phyloP scores from a whole-genome alignment of 495 filamentous ascomycete species.

The Jackrogersella multiformis region DNA sequence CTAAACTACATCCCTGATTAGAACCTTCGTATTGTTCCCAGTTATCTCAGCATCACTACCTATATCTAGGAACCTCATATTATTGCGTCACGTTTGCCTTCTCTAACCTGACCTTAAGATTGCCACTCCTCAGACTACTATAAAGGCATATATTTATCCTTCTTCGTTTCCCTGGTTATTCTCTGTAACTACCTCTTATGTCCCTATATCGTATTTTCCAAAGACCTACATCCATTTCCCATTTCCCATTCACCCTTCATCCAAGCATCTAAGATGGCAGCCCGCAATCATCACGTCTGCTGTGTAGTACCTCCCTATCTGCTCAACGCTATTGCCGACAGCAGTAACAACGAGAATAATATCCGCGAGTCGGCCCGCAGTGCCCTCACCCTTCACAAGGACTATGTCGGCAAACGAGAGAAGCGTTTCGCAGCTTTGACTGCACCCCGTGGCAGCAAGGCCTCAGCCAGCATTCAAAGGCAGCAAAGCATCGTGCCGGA shows the following conservation, averaged over 20 bases:
- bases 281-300: constrained; percentile 42
- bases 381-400: constrained; percentile 42
- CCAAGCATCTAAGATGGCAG: constrained; percentile 36
- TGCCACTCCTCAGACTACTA: neutral
- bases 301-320: constrained; percentile 53
- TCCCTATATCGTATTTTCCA: neutral
- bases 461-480: constrained; percentile 13
- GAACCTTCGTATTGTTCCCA: neutral
- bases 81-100: neutral
- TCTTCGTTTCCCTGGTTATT: neutral
- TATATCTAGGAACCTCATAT: neutral
- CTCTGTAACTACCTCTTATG: constrained; percentile 2
- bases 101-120: constrained; percentile 6
- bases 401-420: constrained; percentile 41
- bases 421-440: constrained; percentile 43
- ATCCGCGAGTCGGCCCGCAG: constrained; percentile 39
- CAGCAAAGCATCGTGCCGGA: constrained; percentile 49
- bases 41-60: neutral
- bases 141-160: neutral
- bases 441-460: constrained; percentile 40
- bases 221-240: constrained; percentile 6
- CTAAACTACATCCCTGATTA: constrained; percentile 8
- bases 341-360: constrained; percentile 40
- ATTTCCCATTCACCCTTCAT: neutral
- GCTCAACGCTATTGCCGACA: constrained; percentile 49